Base-by-base conservation (phyloP, 164 flowering plant genomes). In the Sedum album region DNA sequence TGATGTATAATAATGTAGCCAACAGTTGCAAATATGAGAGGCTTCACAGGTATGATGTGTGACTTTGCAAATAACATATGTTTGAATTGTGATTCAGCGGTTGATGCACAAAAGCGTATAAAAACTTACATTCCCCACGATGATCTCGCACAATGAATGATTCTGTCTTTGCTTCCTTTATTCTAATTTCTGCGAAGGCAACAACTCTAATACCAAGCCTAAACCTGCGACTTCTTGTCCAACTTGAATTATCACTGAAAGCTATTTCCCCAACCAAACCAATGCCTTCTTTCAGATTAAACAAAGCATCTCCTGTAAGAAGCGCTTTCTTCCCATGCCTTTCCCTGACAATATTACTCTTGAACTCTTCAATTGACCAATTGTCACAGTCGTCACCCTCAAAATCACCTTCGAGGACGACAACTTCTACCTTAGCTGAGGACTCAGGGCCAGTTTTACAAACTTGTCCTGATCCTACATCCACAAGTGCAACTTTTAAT, bases 91-190 rank as follows among this genome's bases (percentile, higher is more conserved):
- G 38, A 21, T 39, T 23, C 17, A 1, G 46, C n/a, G 13, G 31
- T 2, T 60, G 67, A 28, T 7, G 11, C 21, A 66, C 31, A 26
- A 31, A 64, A 26, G 38, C 9, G 30, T 26, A 25, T 9, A 26
- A 41, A 17, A 60, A 81, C 93, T 83, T 65, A 86, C 93, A 80
- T 85, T 86, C 86, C 63, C 84, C 84, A 26, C 93, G 82, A 67
- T 82, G 86, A 77, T 88, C 93, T 69, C 83, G 82, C 46, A 86
- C 90, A 57, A 79, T 69, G 70, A 88, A 88, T 1, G 88, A 77
- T 68, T 83, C 90, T 28, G 93, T 79, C 81, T 70, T 84, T 70
- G 88, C 90, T 79, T 88, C 93, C 70, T 68, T 78, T 25, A 86
- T 57, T 67, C 79, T 70, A 48, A 60, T 66, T 35, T 79, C 82